Evolutionary conservation across 495 filamentous ascomycete genomes (phyloP).

Genomic region (Penicillium desertorum): DNA sequence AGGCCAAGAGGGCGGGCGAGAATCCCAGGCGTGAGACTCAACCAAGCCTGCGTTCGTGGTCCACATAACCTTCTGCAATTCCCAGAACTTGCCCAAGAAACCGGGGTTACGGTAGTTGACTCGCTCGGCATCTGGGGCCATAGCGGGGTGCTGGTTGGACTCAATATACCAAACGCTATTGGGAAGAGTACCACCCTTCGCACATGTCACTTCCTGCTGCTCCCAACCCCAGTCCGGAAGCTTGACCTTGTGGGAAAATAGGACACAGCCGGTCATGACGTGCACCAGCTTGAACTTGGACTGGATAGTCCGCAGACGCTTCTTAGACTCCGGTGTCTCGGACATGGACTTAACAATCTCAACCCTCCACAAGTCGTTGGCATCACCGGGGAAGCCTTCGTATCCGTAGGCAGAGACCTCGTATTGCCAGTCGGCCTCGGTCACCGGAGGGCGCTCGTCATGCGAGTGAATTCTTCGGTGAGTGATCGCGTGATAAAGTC

Average conservation of each 20-base stretch:
- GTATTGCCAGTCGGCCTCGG: constrained; percentile 97
- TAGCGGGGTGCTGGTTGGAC: constrained; percentile 75
- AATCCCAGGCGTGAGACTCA: constrained; percentile 97
- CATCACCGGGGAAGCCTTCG: constrained; percentile 94
- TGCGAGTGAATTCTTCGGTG: constrained; percentile 92
- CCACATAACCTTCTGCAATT: constrained; percentile 99
- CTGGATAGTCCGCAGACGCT: constrained; percentile 86
- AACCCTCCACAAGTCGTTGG: constrained; percentile 91
- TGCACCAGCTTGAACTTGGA: constrained; percentile 95
- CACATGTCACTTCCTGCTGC: constrained; percentile 97
- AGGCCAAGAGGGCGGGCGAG: constrained; percentile 90
- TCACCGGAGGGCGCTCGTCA: constrained; percentile 94
- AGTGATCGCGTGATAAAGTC: constrained; percentile 79
- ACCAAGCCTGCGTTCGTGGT: constrained; percentile 94
- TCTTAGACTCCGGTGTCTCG: constrained; percentile 74
- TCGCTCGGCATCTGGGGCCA: constrained; percentile 74
- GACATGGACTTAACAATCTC: constrained; percentile 93
- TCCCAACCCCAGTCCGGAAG: constrained; percentile 96
- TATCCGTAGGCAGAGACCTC: constrained; percentile 98
- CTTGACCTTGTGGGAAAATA: constrained; percentile 99
- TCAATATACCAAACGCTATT: constrained; percentile 98
- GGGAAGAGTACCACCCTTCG: constrained; percentile 85
- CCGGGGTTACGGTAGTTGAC: constrained; percentile 95
- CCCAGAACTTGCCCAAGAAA: constrained; percentile 98
- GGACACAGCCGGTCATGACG: constrained; percentile 91